Evolutionary conservation across 2,329 filamentous ascomycete genomes (phyloP), one percentile per base, ranked within the genome.

Genomic region (Hypomyces rosellus): DNA sequence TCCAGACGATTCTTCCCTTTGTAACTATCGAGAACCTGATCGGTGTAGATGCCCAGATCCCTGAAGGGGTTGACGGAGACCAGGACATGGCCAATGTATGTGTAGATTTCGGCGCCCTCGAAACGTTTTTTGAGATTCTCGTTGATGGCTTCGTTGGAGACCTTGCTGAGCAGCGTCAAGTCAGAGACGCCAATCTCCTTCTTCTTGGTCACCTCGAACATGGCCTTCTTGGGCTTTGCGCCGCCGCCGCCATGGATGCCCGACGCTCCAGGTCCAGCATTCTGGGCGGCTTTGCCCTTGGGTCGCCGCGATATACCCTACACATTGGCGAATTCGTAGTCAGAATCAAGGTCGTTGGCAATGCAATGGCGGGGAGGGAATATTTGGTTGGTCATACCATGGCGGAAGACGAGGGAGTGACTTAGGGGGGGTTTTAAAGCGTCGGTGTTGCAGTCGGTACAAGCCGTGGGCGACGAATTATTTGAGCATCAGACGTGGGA

Each of bases 141-240:
- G 74, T 99, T 99, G 77, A 99, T 99, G 54, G 92, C 91, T 70
- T 99, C 93, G 70, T 99, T 97, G 59, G 91, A 96, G 58, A 99
- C 95, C 72, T 97, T 97, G 77, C 91, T 96, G 66, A 99, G 86
- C 63, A 99, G 77, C 4, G 93, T 99, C 67, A 99, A 80, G 77
- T 99, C 93, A 49, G 93, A 96, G 49, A 99, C 93, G 59, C 93
- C 93, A 61, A 99, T 93, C 72, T 99, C 91, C 81, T 96, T 97
- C 84, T 97, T 99, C 80, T 97, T 97, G 58, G 85, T 88, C 54
- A 84, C 89, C 69, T 99, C 93, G 72, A 95, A 99, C 54, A 88
- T 89, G 56, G 93, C 93, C 75, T 97, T 97, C 73, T 91, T 92
- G 60, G 95, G 89, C 71, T 88, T 89, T 55, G 83, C 69, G 56